These are phyloP conservation scores for Colletotrichum cereale DNA, from an alignment of 2,329 filamentous ascomycete species.

Conservation along the genomic window DNA sequence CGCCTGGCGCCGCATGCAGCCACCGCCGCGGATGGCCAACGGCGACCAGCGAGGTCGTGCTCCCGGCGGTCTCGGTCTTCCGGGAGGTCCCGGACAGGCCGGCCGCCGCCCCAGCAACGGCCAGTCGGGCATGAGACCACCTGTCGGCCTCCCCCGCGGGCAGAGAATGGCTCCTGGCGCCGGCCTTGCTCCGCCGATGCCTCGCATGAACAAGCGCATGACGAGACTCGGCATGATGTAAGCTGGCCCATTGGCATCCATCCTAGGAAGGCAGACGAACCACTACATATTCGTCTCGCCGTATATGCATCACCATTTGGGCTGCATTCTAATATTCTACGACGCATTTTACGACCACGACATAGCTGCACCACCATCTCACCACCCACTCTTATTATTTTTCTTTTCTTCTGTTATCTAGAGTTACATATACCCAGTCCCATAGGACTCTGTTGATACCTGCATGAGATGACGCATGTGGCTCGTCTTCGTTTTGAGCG, in stretches of 20 bases:
- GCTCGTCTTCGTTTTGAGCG: constrained; percentile 20
- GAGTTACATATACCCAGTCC: constrained; percentile 42
- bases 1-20: constrained; percentile 71
- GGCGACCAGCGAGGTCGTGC: constrained; percentile 47
- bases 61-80: constrained; percentile 32
- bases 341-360: constrained; percentile 37
- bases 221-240: constrained; percentile 71
- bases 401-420: constrained; percentile 29
- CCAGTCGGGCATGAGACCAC: constrained; percentile 39
- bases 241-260: constrained; percentile 32
- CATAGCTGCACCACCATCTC: constrained; percentile 25
- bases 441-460: constrained; percentile 40
- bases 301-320: constrained; percentile 22
- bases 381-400: constrained; percentile 30
- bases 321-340: constrained; percentile 32
- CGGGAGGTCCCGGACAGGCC: constrained; percentile 23
- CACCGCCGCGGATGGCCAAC: constrained; percentile 44
- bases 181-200: constrained; percentile 49
- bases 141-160: constrained; percentile 38
- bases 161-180: constrained; percentile 40
- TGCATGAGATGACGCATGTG: constrained; percentile 31
- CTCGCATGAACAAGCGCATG: constrained; percentile 72
- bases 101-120: constrained; percentile 34
- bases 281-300: constrained; percentile 23
- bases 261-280: neutral